phyloP scores from a whole-genome alignment of 345 rosid species.

The Euclidium syriacum region DNA sequence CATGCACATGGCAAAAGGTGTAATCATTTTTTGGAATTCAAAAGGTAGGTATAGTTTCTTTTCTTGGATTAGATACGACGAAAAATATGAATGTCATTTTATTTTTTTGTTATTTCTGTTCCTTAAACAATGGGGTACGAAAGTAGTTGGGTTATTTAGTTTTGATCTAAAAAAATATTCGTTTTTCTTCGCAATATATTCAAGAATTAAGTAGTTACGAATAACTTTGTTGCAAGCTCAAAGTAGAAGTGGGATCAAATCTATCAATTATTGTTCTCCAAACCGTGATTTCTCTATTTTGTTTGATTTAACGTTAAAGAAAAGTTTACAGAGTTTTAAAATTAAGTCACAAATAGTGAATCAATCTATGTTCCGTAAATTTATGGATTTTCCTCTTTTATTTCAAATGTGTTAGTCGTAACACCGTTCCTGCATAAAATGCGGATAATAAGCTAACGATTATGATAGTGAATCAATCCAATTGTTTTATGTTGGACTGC shows the following conservation, averaged over 20 bases:
- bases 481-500: too few relatives aligned
- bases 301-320: too few relatives aligned
- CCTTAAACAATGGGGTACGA: not conserved
- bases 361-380: too few relatives aligned
- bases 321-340: too few relatives aligned
- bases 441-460: too few relatives aligned
- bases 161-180: not conserved
- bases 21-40: not conserved
- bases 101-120: not conserved
- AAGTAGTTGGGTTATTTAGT: not conserved
- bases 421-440: too few relatives aligned
- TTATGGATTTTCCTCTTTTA: too few relatives aligned
- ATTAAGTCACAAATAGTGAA: too few relatives aligned
- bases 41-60: not conserved
- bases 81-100: not conserved
- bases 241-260: not conserved
- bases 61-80: not conserved
- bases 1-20: slow-evolving; percentile 3
- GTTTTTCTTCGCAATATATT: not conserved
- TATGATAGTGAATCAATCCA: too few relatives aligned
- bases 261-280: not conserved
- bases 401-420: too few relatives aligned
- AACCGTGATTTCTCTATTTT: too few relatives aligned
- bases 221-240: too few relatives aligned
- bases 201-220: not conserved